Base-by-base conservation (phyloP, 345 rosid species). In the Gossypium arboreum region DNA sequence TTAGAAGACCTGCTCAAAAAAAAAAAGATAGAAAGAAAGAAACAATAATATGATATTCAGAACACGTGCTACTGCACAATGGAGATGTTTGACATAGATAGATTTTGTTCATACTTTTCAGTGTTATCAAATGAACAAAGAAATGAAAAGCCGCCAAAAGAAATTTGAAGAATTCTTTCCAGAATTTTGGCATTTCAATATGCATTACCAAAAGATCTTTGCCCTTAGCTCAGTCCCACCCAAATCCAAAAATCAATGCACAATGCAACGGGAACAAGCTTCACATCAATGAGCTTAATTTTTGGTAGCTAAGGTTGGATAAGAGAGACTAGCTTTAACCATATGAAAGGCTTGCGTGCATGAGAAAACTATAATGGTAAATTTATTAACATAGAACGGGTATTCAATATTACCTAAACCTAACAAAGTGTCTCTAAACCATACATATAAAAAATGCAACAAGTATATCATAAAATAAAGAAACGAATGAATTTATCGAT, bases 1-100 rank as follows among this genome's bases (percentile, higher is more conserved):
- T 72, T 83, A 12, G 80, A 48, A 25, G 73, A 50, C 51, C 91
- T 86, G 84, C 43, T 68, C 76, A 44, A 57, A 39, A 34, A 4
- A 34, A 27, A 63, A 7, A 16, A 54, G 25, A 10, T 13, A 2
- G 8, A 56, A 39, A 22, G 17, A 45, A 39, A 22, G 17, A 45
- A 62, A 29, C 2, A 44, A 12, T 2, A 7, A 29, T 15, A 58
- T 17, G 7, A 41, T 27, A 29, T 27, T 29, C 43, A 16, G 58
- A 50, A 13, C 3, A 25, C 60, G 17, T 13, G 9, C 18, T 47
- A 29, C 9, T 24, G 5, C 29, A 10, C 24, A 27, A 69, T 27
- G 60, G 16, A 27, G 1, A 69, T 16, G 27, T 27, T 69, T 27
- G 60, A 3, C 29, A 51, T 48, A 13, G 22, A 44, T 5, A 34